Percentiles rank a stretch among this genome's conserved stretches.
These are phyloP conservation scores for Coniosporium apollinis DNA, from an alignment of 495 filamentous ascomycete genomes.

Conservation along the genomic window DNA sequence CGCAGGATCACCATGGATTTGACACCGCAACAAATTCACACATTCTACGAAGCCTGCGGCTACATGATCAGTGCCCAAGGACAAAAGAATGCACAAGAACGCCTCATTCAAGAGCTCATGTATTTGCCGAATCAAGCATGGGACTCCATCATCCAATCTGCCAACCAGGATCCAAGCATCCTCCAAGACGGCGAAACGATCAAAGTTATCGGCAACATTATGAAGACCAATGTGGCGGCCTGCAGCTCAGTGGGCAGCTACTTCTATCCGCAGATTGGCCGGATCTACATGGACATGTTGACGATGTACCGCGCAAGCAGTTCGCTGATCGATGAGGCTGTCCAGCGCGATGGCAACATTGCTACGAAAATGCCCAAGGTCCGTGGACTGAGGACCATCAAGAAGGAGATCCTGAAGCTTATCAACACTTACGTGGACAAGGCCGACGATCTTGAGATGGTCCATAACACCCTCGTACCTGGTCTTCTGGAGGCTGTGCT, in stretches of 20 bases:
- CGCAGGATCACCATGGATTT: slow-evolving; percentile 89
- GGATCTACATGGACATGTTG: slow-evolving; percentile 96
- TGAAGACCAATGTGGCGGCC: slow-evolving; percentile 98
- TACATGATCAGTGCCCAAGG: slow-evolving; percentile 99
- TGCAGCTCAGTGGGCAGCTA: slow-evolving; percentile 91
- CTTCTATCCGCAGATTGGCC: slow-evolving; percentile 97
- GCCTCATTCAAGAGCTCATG: slow-evolving; percentile 87
- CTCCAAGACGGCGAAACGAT: slow-evolving; percentile 87
- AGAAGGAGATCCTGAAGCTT: slow-evolving; percentile 97
- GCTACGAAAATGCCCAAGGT: slow-evolving; percentile 98
- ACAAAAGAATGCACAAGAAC: slow-evolving; percentile 76
- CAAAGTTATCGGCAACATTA: slow-evolving; percentile 96
- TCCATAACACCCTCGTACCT: slow-evolving; percentile 86
- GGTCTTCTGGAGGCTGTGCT: slow-evolving; percentile 89
- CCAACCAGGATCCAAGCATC: slow-evolving; percentile 62
- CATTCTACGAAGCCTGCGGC: slow-evolving; percentile 97
- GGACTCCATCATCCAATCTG: slow-evolving; percentile 79
- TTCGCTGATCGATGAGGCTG: slow-evolving; percentile 80
- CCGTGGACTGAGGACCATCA: slow-evolving; percentile 87
- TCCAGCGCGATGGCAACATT: slow-evolving; percentile 70
- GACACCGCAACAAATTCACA: slow-evolving; percentile 92
- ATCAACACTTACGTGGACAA: slow-evolving; percentile 97
- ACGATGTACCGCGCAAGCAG: slow-evolving; percentile 97
- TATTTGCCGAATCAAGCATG: slow-evolving; percentile 81
- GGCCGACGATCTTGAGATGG: slow-evolving; percentile 86